A percentile compares a stretch with the other conserved stretches of the same genome.
Conservation (phyloP, 129 eudicot species). For the Solidago caesia region DNA sequence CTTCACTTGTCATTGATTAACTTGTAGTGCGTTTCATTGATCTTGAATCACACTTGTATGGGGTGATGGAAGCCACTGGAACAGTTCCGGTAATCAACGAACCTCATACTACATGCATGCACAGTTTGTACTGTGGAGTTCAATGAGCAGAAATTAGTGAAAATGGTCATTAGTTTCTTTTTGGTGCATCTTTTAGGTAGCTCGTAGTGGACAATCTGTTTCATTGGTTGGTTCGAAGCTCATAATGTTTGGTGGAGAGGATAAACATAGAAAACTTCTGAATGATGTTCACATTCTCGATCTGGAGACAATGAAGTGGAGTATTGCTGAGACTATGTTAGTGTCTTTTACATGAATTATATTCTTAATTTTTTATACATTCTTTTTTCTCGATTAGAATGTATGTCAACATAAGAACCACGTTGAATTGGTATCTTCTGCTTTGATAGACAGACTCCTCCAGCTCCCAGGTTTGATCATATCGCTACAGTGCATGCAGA, state of each 20-base stretch:
- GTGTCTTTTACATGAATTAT: constrained; percentile 26
- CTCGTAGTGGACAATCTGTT: constrained; percentile 90
- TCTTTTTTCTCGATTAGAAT: constrained; percentile 5
- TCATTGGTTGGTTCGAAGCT: constrained; percentile 80
- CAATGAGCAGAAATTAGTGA: background rate
- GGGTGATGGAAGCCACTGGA: constrained; percentile 75
- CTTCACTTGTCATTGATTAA: constrained; percentile 15
- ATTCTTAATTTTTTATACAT: background rate
- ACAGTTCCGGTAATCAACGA: constrained; percentile 65
- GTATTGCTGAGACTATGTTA: constrained; percentile 59
- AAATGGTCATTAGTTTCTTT: constrained; percentile 20
- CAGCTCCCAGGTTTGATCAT: constrained; percentile 96
- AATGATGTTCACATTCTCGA: constrained; percentile 88
- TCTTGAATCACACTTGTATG: constrained; percentile 62
- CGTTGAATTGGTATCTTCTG: constrained; percentile 31
- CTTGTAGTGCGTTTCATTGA: constrained; percentile 74
- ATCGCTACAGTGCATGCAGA: constrained; percentile 74
- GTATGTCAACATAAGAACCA: background rate
- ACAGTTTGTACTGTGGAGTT: constrained; percentile 8
- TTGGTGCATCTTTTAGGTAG: constrained; percentile 47
- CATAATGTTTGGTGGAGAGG: constrained; percentile 98
- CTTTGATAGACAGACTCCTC: constrained; percentile 78
- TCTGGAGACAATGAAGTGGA: constrained; percentile 80
- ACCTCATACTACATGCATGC: constrained; percentile 1
- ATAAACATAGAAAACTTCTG: constrained; percentile 48